Percentiles rank a stretch among this genome's conserved stretches.
phyloP scores from a whole-genome alignment of 2,329 filamentous ascomycete species.

The Claviceps sp. region DNA sequence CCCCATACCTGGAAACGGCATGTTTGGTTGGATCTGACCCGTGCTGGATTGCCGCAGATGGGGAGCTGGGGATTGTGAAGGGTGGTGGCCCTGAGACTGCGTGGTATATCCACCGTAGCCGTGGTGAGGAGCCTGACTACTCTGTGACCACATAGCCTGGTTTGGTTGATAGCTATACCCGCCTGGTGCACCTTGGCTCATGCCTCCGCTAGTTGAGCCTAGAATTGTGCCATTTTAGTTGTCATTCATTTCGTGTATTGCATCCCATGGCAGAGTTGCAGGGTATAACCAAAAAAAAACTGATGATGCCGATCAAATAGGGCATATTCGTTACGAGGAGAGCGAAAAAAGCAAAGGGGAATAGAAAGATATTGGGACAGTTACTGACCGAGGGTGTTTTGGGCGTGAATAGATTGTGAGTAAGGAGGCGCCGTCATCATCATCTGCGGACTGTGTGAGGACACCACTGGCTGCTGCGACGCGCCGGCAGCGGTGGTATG shows the following conservation, averaged over 20 bases:
- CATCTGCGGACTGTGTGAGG: constrained; percentile 51
- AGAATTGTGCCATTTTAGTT: constrained; percentile 13
- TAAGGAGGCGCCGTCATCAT: constrained; percentile 55
- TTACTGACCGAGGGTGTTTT: constrained; percentile 58
- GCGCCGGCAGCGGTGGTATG: constrained; percentile 40
- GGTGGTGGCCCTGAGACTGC: constrained; percentile 36
- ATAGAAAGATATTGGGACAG: constrained; percentile 34
- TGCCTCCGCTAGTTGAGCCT: constrained; percentile 35
- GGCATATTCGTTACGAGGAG: no score
- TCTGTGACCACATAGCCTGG: constrained; percentile 52
- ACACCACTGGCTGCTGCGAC: constrained; percentile 42
- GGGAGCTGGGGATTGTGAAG: constrained; percentile 42
- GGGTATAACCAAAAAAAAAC: neutral
- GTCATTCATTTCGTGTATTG: neutral
- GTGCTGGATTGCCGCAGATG: constrained; percentile 45
- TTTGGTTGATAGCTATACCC: constrained; percentile 53
- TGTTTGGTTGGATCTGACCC: constrained; percentile 41
- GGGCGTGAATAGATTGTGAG: constrained; percentile 56
- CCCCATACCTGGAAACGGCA: constrained; percentile 52
- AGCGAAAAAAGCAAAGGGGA: constrained; percentile 10
- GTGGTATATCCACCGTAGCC: constrained; percentile 40
- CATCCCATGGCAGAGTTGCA: neutral
- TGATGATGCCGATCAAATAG: no score
- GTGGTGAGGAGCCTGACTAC: constrained; percentile 48
- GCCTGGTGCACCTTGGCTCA: constrained; percentile 37